phyloP scores from a whole-genome alignment of 768 basidiomycete species.

The Pleurotus tuber-regium region DNA sequence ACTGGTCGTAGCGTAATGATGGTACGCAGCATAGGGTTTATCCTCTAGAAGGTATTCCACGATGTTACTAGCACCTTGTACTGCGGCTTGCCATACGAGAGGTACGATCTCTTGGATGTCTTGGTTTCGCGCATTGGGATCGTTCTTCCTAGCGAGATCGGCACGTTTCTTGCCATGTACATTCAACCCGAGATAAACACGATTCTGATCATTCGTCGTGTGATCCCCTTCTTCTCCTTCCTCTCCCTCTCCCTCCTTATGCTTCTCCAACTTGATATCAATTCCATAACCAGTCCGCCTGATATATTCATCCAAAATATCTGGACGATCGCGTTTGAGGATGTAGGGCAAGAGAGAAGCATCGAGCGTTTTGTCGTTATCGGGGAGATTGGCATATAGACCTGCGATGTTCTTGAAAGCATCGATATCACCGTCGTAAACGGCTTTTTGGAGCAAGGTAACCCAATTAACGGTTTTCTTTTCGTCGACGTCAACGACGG shows the following conservation, averaged over 20 bases:
- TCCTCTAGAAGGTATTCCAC: slow-evolving; percentile 48
- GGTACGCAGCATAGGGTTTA: slow-evolving; percentile 48
- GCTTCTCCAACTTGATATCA: slow-evolving; percentile 25
- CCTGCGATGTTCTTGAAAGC: slow-evolving; percentile 46
- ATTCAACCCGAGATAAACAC: slow-evolving; percentile 55
- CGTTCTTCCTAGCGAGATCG: slow-evolving; percentile 49
- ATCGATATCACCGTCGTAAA: slow-evolving; percentile 46
- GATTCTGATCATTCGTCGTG: slow-evolving; percentile 35
- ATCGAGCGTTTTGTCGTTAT: slow-evolving; percentile 24
- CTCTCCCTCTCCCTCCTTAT: no score
- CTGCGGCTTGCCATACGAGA: slow-evolving; percentile 45
- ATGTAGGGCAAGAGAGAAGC: slow-evolving; percentile 23
- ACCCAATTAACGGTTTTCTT: slow-evolving; percentile 4
- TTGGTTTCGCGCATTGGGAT: slow-evolving; percentile 36
- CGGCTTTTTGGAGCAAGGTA: slow-evolving; percentile 31
- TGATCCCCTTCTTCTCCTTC: slow-evolving; percentile 23
- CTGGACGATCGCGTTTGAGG: slow-evolving; percentile 38
- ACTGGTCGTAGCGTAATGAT: slow-evolving; percentile 41
- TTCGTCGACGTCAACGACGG: slow-evolving; percentile 5
- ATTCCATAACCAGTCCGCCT: slow-evolving; percentile 46
- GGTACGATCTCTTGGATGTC: slow-evolving; percentile 16
- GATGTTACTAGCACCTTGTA: slow-evolving; percentile 26
- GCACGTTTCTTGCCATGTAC: slow-evolving; percentile 63
- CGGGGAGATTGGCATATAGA: slow-evolving; percentile 37
- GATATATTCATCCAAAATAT: slow-evolving; percentile 57